Conservation (phyloP, 768 basidiomycete species). For the Naganishia vaughanmartiniae region DNA sequence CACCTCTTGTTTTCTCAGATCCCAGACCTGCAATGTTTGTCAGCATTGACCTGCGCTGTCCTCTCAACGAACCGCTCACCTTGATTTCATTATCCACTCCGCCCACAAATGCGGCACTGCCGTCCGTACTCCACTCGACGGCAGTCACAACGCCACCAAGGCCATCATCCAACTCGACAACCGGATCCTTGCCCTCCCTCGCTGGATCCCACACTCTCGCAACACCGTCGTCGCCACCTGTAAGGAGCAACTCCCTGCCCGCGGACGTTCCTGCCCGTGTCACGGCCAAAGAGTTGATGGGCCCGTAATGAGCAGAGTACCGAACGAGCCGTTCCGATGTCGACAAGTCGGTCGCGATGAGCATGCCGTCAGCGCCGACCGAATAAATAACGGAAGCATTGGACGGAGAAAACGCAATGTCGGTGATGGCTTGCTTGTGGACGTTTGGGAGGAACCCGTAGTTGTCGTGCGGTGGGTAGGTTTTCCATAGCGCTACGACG, state of each 20-base stretch:
- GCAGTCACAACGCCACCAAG: conserved; percentile 86
- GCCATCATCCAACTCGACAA: conserved; percentile 69
- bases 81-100: conserved; percentile 95
- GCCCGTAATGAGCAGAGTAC: conserved; percentile 83
- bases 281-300: conserved; percentile 84
- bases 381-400: conserved; percentile 61
- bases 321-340: conserved; percentile 74
- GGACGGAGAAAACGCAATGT: conserved; percentile 69
- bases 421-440: conserved; percentile 86
- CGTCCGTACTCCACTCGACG: conserved; percentile 90
- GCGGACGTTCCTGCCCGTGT: conserved; percentile 63
- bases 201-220: conserved; percentile 79
- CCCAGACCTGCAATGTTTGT: conserved; percentile 65
- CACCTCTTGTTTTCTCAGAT: conserved; percentile 78
- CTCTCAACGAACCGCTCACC: conserved; percentile 57
- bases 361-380: conserved; percentile 83
- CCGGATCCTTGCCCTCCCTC: conserved; percentile 69
- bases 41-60: background rate
- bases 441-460: conserved; percentile 78
- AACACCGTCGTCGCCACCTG: conserved; percentile 86
- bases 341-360: conserved; percentile 68
- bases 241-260: conserved; percentile 79
- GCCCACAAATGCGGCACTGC: conserved; percentile 81
- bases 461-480: conserved; percentile 87
- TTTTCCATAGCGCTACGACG: conserved; percentile 76